phyloP scores from a whole-genome alignment of 495 filamentous ascomycete species.

The Aspergillus conjunctus region DNA sequence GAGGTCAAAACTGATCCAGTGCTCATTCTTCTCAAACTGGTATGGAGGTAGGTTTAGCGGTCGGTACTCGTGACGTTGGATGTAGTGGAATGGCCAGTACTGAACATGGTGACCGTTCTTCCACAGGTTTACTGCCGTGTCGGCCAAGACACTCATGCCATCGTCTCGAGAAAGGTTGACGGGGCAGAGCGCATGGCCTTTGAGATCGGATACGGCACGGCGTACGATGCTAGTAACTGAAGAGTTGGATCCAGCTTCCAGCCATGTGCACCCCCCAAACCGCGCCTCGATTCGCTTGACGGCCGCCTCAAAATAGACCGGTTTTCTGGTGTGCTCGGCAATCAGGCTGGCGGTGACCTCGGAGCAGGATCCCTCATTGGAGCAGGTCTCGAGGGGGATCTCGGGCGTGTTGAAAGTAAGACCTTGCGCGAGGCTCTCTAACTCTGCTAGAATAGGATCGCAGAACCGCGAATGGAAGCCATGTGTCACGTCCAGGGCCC shows the following conservation, averaged over 20 bases:
- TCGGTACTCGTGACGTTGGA: slow-evolving; percentile 14
- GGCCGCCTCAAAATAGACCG: slow-evolving; percentile 46
- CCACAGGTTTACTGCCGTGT: no score
- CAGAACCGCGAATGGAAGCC: no score
- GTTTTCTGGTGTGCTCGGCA: slow-evolving; percentile 36
- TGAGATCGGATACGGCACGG: slow-evolving; percentile 22
- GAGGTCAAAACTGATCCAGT: slow-evolving; percentile 27
- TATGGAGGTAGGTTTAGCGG: slow-evolving; percentile 38
- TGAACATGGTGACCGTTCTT: slow-evolving; percentile 20
- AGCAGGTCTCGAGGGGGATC: slow-evolving; percentile 36
- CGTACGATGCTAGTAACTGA: slow-evolving; percentile 34
- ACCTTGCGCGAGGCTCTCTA: slow-evolving; percentile 24
- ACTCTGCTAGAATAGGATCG: slow-evolving; percentile 21
- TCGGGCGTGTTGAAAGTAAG: slow-evolving; percentile 31
- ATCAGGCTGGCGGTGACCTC: slow-evolving; percentile 19
- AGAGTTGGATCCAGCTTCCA: slow-evolving; percentile 45
- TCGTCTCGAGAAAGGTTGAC: no score
- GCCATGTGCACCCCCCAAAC: slow-evolving; percentile 31
- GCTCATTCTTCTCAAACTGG: slow-evolving; percentile 35
- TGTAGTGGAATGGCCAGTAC: slow-evolving; percentile 38
- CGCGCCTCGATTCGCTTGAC: slow-evolving; percentile 34
- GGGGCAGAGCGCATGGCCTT: no score
- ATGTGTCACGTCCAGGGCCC: no score
- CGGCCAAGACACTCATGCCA: no score
- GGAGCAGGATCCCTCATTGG: slow-evolving; percentile 18